A percentile compares a stretch with the other conserved stretches of the same genome.
phyloP scores from a whole-genome alignment of 495 filamentous ascomycete species.

The Hyaloscypha finlandica region DNA sequence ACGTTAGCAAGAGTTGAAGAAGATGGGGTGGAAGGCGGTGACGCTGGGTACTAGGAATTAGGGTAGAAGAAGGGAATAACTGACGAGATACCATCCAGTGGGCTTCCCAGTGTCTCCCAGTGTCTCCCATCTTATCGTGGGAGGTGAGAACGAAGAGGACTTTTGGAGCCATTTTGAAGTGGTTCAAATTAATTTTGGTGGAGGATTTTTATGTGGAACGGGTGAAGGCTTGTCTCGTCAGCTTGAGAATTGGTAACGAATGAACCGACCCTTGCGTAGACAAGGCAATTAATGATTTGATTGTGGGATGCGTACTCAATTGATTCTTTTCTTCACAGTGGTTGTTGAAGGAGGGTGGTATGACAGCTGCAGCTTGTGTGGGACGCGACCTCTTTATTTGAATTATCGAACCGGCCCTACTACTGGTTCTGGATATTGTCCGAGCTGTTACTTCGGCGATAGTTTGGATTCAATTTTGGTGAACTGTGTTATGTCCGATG shows the following conservation, averaged over 20 bases:
- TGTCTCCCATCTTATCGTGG: conserved; percentile 52
- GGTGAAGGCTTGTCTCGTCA: not conserved
- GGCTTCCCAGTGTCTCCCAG: conserved; percentile 50
- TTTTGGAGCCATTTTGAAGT: conserved; percentile 38
- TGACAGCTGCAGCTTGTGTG: not conserved
- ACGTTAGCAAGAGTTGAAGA: conserved; percentile 1
- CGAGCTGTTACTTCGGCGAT: not conserved
- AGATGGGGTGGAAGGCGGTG: not conserved
- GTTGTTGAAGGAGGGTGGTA: not conserved
- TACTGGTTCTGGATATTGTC: not conserved
- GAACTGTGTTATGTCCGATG: not conserved
- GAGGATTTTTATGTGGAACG: no score
- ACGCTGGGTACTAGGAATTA: not conserved
- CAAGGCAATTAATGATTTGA: not conserved
- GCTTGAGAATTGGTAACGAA: not conserved
- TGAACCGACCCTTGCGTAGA: not conserved
- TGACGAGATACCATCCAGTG: conserved; percentile 70
- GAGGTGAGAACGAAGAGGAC: conserved; percentile 72
- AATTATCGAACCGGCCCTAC: not conserved
- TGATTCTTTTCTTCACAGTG: not conserved
- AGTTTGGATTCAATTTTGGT: not conserved
- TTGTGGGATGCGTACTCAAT: not conserved
- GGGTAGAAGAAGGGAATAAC: not conserved
- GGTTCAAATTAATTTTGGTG: not conserved
- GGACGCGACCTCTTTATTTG: not conserved